A percentile compares a stretch with the other conserved stretches of the same genome.
These are phyloP conservation scores for Sanghuangporus weigelae DNA, from an alignment of 1,284 basidiomycete genomes.

Conservation along the genomic window DNA sequence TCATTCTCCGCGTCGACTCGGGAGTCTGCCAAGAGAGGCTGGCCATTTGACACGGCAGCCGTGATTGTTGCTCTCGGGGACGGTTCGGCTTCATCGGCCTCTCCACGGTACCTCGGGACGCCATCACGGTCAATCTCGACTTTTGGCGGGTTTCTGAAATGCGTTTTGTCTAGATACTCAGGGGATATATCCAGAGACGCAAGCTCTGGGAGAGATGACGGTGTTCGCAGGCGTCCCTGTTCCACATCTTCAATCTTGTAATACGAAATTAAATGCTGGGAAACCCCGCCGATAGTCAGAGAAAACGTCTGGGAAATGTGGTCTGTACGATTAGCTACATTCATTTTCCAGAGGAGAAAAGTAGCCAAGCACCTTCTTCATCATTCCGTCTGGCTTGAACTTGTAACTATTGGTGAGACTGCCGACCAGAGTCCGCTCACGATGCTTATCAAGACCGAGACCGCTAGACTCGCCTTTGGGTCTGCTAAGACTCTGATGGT, in stretches of 20 bases:
- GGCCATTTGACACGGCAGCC: conserved; percentile 44
- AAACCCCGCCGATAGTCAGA: conserved; percentile 76
- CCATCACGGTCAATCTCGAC: conserved; percentile 83
- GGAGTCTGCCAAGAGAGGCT: conserved; percentile 48
- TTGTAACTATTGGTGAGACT: conserved; percentile 88
- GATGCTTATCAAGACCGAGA: conserved; percentile 54
- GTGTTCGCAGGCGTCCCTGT: conserved; percentile 79
- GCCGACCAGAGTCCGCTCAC: conserved; percentile 80
- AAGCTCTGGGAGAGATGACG: conserved; percentile 86
- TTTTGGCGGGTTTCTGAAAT: conserved; percentile 87
- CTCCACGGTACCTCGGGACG: conserved; percentile 72
- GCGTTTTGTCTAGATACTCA: conserved; percentile 85
- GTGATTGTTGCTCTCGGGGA: conserved; percentile 37
- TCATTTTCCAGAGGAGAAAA: neutral
- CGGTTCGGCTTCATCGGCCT: conserved; percentile 64
- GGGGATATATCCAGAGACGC: conserved; percentile 82
- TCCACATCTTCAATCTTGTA: conserved; percentile 92
- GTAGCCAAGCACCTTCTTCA: conserved; percentile 78
- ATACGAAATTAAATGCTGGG: conserved; percentile 95
- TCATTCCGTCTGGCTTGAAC: conserved; percentile 86
- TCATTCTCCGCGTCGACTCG: conserved; percentile 27
- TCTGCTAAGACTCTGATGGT: conserved; percentile 46
- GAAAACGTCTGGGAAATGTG: conserved; percentile 75
- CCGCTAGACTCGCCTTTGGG: conserved; percentile 49
- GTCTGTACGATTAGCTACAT: conserved; percentile 22